phyloP scores from a whole-genome alignment of 2,329 filamentous ascomycete species.

The Hortaea werneckii region DNA sequence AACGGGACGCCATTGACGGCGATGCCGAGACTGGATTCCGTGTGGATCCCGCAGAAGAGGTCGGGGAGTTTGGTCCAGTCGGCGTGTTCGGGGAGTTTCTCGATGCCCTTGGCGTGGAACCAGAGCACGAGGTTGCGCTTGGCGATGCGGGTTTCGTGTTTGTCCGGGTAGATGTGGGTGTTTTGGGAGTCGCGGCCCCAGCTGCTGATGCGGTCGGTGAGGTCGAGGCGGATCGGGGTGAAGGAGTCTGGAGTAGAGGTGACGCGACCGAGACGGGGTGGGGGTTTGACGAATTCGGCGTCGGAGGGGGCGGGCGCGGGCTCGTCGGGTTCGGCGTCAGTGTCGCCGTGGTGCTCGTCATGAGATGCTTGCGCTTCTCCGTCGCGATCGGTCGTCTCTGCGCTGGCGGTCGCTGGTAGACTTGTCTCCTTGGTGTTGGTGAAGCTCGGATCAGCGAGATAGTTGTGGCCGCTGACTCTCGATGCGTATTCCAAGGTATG shows the following conservation, averaged over 20 bases:
- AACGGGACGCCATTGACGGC: slow-evolving; percentile 64
- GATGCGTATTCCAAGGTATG: slow-evolving; percentile 39
- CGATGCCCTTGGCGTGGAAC: slow-evolving; percentile 60
- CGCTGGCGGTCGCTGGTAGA: slow-evolving; percentile 5
- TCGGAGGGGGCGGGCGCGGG: neutral
- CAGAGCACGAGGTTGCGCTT: slow-evolving; percentile 72
- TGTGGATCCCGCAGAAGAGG: slow-evolving; percentile 63
- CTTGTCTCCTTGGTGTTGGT: slow-evolving; percentile 3
- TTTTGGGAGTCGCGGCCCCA: slow-evolving; percentile 68
- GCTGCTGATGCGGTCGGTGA: slow-evolving; percentile 58
- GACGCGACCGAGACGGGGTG: slow-evolving; percentile 51
- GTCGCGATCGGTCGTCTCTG: slow-evolving; percentile 3
- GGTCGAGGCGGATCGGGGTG: slow-evolving; percentile 51
- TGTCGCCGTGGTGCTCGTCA: neutral
- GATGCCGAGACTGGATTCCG: slow-evolving; percentile 67
- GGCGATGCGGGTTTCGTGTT: slow-evolving; percentile 60
- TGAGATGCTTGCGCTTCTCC: neutral
- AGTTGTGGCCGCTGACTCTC: slow-evolving; percentile 36
- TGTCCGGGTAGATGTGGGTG: slow-evolving; percentile 55
- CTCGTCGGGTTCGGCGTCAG: slow-evolving; percentile 4
- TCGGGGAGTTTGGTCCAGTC: slow-evolving; percentile 45
- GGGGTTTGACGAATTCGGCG: slow-evolving; percentile 27
- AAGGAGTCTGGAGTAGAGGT: slow-evolving; percentile 57
- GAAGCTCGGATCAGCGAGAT: slow-evolving; percentile 19
- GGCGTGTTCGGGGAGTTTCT: slow-evolving; percentile 40